Percentiles rank a stretch among this genome's conserved stretches.
Evolutionary conservation across 768 basidiomycete genomes (phyloP).

Genomic region (Leccinum rimulosum): DNA sequence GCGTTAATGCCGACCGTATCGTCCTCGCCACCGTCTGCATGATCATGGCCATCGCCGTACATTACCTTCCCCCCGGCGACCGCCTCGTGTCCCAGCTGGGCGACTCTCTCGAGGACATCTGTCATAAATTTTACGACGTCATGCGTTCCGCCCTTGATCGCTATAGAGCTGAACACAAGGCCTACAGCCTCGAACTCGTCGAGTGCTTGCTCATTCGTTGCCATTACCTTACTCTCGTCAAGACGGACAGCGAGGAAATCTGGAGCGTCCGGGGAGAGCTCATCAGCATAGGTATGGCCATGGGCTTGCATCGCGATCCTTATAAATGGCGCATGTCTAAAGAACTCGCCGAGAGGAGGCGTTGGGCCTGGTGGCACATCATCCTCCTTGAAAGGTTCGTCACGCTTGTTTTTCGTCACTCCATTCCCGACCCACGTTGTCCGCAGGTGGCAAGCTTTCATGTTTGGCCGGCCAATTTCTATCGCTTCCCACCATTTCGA

Average conservation of each 20-base stretch:
- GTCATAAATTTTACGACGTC: slow-evolving; percentile 65
- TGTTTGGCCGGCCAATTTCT: slow-evolving; percentile 76
- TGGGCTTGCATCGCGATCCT: slow-evolving; percentile 88
- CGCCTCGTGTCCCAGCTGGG: slow-evolving; percentile 51
- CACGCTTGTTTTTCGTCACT: background rate
- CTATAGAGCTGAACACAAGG: slow-evolving; percentile 55
- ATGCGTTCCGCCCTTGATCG: slow-evolving; percentile 63
- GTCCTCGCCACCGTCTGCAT: slow-evolving; percentile 70
- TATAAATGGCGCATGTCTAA: slow-evolving; percentile 69
- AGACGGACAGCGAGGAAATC: slow-evolving; percentile 77
- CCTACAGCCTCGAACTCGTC: slow-evolving; percentile 69
- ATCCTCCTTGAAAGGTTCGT: slow-evolving; percentile 72
- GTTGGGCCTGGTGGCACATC: slow-evolving; percentile 94
- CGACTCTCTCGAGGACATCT: slow-evolving; percentile 58
- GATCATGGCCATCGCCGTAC: slow-evolving; percentile 70
- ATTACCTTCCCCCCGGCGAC: slow-evolving; percentile 69
- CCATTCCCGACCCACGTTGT: slow-evolving; percentile 8
- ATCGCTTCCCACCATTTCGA: slow-evolving; percentile 84
- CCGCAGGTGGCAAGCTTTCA: slow-evolving; percentile 80
- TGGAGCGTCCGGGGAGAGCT: slow-evolving; percentile 76
- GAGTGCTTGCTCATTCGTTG: slow-evolving; percentile 69
- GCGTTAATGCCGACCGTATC: slow-evolving; percentile 61
- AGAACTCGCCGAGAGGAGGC: slow-evolving; percentile 69
- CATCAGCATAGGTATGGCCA: slow-evolving; percentile 70
- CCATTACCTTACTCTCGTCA: slow-evolving; percentile 71